Conservation (phyloP, 1,284 basidiomycete genomes). For the Trichosporon asahii region DNA sequence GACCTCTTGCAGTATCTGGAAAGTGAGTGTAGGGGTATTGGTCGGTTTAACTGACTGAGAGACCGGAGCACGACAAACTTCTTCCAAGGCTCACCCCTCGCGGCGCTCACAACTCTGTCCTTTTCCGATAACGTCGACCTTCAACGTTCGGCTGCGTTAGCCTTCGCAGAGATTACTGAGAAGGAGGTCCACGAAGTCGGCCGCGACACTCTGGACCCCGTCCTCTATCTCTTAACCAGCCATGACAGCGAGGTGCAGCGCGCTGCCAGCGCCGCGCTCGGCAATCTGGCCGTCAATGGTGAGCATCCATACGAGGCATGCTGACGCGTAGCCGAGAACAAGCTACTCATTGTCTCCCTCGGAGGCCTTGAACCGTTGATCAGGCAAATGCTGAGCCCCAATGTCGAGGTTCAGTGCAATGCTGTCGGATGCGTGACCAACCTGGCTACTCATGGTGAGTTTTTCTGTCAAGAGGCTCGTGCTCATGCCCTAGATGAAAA, state of each 20-base stretch:
- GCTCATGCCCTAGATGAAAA: slow-evolving; percentile 71
- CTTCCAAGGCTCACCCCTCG: slow-evolving; percentile 86
- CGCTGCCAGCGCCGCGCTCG: slow-evolving; percentile 95
- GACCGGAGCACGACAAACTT: slow-evolving; percentile 95
- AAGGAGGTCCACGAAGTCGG: slow-evolving; percentile 98
- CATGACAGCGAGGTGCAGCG: slow-evolving; percentile 99
- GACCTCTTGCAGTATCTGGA: slow-evolving; percentile 96
- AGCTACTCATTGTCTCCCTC: slow-evolving; percentile 95
- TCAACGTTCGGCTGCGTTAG: slow-evolving; percentile 94
- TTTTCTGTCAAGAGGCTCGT: background rate
- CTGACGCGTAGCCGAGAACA: slow-evolving; percentile 79
- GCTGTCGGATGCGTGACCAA: slow-evolving; percentile 99
- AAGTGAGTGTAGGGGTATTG: slow-evolving; percentile 62
- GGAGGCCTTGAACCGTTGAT: slow-evolving; percentile 97
- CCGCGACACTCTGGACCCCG: slow-evolving; percentile 95
- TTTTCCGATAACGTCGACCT: slow-evolving; percentile 99
- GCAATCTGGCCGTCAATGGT: slow-evolving; percentile 98
- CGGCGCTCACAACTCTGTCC: slow-evolving; percentile 91
- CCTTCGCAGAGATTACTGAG: slow-evolving; percentile 99
- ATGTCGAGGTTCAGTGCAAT: slow-evolving; percentile 99
- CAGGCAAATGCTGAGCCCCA: slow-evolving; percentile 97
- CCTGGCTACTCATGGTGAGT: slow-evolving; percentile 90
- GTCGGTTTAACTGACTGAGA: slow-evolving; percentile 41
- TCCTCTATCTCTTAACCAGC: slow-evolving; percentile 93
- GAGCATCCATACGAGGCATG: slow-evolving; percentile 42